Evolutionary conservation across 2,329 filamentous ascomycete genomes (phyloP).

Genomic region (Colletotrichum salicis): DNA sequence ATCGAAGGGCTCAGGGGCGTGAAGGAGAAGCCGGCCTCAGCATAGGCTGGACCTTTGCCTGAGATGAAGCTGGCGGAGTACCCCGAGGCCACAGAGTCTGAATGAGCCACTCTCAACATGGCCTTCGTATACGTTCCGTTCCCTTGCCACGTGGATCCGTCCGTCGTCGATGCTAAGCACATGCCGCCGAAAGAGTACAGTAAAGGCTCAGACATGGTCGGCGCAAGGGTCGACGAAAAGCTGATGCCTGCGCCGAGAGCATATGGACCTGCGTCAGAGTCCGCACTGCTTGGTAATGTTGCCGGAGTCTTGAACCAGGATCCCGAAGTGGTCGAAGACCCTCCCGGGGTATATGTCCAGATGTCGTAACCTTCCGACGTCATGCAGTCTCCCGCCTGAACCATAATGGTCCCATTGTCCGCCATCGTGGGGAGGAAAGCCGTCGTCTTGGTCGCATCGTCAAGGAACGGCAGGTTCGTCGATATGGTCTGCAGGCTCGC

Average conservation of each 20-base stretch:
- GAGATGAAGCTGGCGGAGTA: conserved; percentile 51
- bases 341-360: conserved; percentile 72
- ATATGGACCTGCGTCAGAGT: conserved; percentile 50
- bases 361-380: conserved; percentile 63
- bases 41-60: conserved; percentile 56
- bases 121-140: conserved; percentile 81
- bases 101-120: conserved; percentile 75
- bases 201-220: conserved; percentile 61
- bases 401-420: conserved; percentile 74
- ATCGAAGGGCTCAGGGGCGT: conserved; percentile 78
- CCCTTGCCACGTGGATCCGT: conserved; percentile 68
- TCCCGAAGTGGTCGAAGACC: conserved; percentile 51
- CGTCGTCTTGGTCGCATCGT: conserved; percentile 54
- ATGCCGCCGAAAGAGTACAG: conserved; percentile 90
- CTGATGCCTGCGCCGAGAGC: conserved; percentile 69
- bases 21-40: conserved; percentile 88
- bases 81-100: conserved; percentile 38
- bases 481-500: conserved; percentile 61
- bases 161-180: conserved; percentile 70
- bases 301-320: conserved; percentile 52
- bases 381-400: conserved; percentile 80
- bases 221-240: conserved; percentile 72
- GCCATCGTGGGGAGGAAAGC: conserved; percentile 77
- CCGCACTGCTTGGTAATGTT: conserved; percentile 35
- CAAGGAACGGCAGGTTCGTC: conserved; percentile 71